Evolutionary conservation across 78 protist species (phyloP).

Genomic region (Dictyostelium purpureum): DNA sequence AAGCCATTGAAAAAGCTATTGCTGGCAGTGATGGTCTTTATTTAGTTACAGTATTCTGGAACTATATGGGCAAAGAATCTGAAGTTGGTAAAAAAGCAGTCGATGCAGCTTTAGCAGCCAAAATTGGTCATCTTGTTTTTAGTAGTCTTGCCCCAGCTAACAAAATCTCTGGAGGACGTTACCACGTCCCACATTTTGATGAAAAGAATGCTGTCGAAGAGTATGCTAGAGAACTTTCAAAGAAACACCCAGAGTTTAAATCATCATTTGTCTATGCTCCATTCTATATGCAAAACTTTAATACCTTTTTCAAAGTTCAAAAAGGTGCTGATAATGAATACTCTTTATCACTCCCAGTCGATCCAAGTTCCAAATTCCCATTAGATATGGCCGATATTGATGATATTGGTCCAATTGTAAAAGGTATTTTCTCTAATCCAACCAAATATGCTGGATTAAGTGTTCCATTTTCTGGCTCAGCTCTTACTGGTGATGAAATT

Average conservation of each 20-base stretch:
- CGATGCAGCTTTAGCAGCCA: slow-evolving; percentile 9
- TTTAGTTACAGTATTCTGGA: slow-evolving; percentile 19
- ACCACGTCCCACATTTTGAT: slow-evolving; percentile 38
- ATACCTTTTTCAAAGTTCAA: background rate
- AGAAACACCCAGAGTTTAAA: background rate
- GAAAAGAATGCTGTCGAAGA: background rate
- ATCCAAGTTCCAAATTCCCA: background rate
- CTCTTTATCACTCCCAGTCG: background rate
- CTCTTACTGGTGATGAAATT: background rate
- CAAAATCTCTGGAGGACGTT: background rate
- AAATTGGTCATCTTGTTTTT: slow-evolving; percentile 24
- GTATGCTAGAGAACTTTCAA: background rate
- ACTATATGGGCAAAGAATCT: background rate
- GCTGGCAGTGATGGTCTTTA: slow-evolving; percentile 28
- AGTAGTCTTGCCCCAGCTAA: background rate
- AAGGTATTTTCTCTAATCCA: background rate
- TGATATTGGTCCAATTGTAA: slow-evolving; percentile 7
- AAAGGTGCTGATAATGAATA: background rate
- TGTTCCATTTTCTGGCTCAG: background rate
- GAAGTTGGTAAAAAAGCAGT: slow-evolving; percentile 12
- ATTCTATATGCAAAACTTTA: slow-evolving; percentile 9
- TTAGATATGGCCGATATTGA: slow-evolving; percentile 2
- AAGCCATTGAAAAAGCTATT: background rate
- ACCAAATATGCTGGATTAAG: background rate
- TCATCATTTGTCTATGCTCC: slow-evolving; percentile 15